These are phyloP conservation scores for Teratosphaeria nubilosa DNA, from an alignment of 2,329 filamentous ascomycete species.

Conservation along the genomic window DNA sequence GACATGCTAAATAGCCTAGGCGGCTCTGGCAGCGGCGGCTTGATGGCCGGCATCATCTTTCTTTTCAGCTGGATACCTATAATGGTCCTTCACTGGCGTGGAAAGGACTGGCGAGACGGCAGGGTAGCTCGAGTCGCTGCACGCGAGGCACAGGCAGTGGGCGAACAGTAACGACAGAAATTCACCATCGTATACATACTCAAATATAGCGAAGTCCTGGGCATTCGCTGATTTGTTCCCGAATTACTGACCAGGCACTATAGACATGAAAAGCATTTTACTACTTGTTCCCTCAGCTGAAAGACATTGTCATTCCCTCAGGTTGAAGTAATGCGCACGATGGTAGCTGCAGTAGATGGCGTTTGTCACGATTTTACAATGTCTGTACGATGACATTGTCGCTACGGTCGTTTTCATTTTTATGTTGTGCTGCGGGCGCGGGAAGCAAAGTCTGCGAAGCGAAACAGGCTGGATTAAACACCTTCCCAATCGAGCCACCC, in stretches of 20 bases:
- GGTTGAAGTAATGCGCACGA: not conserved
- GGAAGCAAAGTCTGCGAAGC: not conserved
- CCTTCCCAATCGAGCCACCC: not conserved
- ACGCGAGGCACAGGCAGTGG: not conserved
- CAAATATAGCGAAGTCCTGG: not conserved
- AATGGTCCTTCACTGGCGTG: slow-evolving; percentile 12
- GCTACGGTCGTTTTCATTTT: not conserved
- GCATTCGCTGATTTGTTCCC: not conserved
- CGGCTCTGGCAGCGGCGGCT: slow-evolving; percentile 27
- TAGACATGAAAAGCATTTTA: not conserved
- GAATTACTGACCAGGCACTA: not conserved
- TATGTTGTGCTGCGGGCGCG: not conserved
- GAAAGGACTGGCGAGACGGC: slow-evolving; percentile 2
- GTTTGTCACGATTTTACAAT: not conserved
- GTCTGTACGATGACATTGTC: not conserved
- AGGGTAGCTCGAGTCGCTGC: not conserved
- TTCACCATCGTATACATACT: not conserved
- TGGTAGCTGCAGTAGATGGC: not conserved
- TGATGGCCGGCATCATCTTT: slow-evolving; percentile 27
- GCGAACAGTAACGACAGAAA: not conserved
- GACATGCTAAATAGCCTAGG: slow-evolving; percentile 30
- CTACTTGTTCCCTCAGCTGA: not conserved
- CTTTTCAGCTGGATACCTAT: slow-evolving; percentile 17
- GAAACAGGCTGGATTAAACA: not conserved
- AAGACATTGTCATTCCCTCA: no score